Base-by-base conservation (phyloP, 768 basidiomycete species). In the Termitomyces titanicus region DNA sequence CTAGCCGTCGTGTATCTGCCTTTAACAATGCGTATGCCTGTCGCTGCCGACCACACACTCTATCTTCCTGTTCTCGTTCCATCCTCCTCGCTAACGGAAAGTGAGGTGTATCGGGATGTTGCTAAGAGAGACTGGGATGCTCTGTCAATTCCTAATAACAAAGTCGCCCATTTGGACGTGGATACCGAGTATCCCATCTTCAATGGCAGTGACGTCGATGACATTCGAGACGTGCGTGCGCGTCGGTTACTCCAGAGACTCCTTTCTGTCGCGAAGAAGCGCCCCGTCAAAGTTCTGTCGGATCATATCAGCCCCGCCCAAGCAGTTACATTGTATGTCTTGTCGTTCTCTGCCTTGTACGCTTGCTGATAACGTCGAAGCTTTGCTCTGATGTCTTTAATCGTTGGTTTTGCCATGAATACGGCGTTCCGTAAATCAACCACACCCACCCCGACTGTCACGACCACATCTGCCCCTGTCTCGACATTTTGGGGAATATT, bases 1-100 rank as follows among this genome's bases (percentile, higher is more conserved):
- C 72, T 91, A 59, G 89, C 85, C 22, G 74, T 91, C 56, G 72
- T 89, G 53, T 88, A 82, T 68, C 69, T 89, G 44, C 89, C 89
- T 47, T 76, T 75, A 56, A 61, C 70, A 20, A 68, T 74, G 44
- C 69, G 68, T n/a, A 52, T 60, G 46, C 27, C 61, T 76, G 17
- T 53, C 15, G 31, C 64, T 71, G 25, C 49, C 11, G 69, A 70
- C 51, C 77, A 79, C 60, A 70, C 69, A 42, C 64, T 71, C 17
- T 87, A 85, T 68, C 77, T 91, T 48, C 88, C 89, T 2, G 77
- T 89, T 43, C 59, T 82, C 53, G 66, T 75, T 55, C 70, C 72
- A 7, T 62, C 72, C 27, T 62, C 72, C 27, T 52, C 56, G 29
- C 37, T 52, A 7, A 50, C 56, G 34, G 54, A 61, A 33, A 43